These are phyloP conservation scores for Saccharomyces hybrid DNA, from an alignment of 1,139 yeast genomes.

Conservation along the genomic window DNA sequence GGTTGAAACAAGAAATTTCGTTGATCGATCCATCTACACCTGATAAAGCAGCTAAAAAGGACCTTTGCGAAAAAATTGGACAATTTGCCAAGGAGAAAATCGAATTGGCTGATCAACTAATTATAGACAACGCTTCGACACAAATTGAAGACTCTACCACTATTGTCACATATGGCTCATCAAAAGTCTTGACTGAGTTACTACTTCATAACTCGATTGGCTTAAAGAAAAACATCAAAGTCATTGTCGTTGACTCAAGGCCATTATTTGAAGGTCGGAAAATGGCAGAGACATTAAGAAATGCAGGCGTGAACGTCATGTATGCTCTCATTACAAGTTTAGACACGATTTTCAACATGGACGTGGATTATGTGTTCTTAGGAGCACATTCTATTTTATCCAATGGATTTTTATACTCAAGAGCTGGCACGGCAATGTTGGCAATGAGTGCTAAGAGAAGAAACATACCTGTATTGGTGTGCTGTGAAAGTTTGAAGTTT, in stretches of 20 bases:
- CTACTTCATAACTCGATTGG: conserved; percentile 61
- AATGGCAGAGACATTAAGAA: conserved; percentile 55
- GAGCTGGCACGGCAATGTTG: conserved; percentile 94
- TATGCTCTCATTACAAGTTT: conserved; percentile 77
- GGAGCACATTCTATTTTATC: conserved; percentile 98
- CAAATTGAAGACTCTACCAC: conserved; percentile 75
- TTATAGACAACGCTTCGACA: conserved; percentile 69
- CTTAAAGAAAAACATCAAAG: conserved; percentile 61
- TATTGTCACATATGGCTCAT: conserved; percentile 80
- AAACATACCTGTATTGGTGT: conserved; percentile 87
- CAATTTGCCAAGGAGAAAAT: conserved; percentile 78
- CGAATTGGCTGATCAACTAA: conserved; percentile 74
- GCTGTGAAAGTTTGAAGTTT: conserved; percentile 92
- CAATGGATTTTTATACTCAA: conserved; percentile 83
- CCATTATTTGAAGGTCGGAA: conserved; percentile 91
- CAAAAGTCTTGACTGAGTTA: conserved; percentile 72
- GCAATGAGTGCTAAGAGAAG: conserved; percentile 87
- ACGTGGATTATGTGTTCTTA: conserved; percentile 81
- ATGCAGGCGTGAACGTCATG: conserved; percentile 53
- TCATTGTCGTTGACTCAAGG: conserved; percentile 84
- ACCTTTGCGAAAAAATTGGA: conserved; percentile 61
- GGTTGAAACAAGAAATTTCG: conserved; percentile 93
- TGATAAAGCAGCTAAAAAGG: conserved; percentile 64
- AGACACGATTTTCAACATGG: conserved; percentile 73
- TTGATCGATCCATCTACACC: conserved; percentile 43